Base-by-base conservation (phyloP, 768 basidiomycete species). In the Tremella yokohamensis region DNA sequence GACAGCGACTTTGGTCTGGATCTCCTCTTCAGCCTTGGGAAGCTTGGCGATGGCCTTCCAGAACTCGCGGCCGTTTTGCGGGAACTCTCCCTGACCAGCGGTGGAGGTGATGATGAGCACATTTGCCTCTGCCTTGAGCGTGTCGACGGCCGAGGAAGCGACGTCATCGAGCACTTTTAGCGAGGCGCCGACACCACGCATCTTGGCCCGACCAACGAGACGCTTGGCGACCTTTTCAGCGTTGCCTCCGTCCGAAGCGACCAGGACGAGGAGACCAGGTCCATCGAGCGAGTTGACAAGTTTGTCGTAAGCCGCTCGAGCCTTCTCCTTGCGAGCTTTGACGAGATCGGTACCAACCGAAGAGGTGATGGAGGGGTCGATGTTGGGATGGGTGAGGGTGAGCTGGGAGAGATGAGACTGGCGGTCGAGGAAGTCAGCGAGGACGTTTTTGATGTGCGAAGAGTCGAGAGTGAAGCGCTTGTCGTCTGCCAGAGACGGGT, bases 211-310 rank as follows among this genome's bases (percentile, higher is more conserved):
- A 44, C 82, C 84, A 1, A 84, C 85, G 16, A 99, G 81, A 49
- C 89, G 81, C 79, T 97, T 97, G 29, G 94, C 92, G 44, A 87
- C 82, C 80, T 98, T 98, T 80, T 99, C 94, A n/a, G 92, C 90
- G 11, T 84, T 84, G 24, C 94, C 96, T 26, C 92, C 89, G 72
- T 98, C 96, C 0, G 90, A 93, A 1, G 92, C 94, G 70, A 88
- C 97, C n/a, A 98, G 79, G 39, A 98, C 83, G 26, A 89, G 81
- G 47, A 98, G 78, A 11, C 92, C 90, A 19, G 91, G 90, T 3
- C 90, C 88, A 65, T 96, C 90, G 51, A 99, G 83, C 16, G 87
- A 83, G 50, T 82, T 84, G 42, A 97, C 79, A 29, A 99, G 81
- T 11, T 87, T 87, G 45, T 86, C 84, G 79, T 91, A 98, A 0